phyloP scores from a whole-genome alignment of 83 land plant species.

The Thuja plicata region DNA sequence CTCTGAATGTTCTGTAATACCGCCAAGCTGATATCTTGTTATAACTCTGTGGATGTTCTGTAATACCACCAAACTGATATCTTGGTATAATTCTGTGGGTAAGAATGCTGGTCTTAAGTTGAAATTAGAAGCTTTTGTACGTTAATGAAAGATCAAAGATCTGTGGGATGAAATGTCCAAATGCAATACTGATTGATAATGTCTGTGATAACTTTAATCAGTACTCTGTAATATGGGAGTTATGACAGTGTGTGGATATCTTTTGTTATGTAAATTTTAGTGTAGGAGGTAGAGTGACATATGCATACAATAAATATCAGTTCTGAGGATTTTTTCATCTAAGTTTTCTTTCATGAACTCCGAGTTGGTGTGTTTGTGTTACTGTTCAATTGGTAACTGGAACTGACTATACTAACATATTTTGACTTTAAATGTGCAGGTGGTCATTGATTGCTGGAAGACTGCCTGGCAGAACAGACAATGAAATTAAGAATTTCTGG shows the following conservation, averaged over 20 bases:
- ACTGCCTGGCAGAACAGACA: constrained; percentile 1
- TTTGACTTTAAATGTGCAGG: neutral
- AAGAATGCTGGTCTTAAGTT: too few relatives aligned
- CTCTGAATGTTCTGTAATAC: neutral
- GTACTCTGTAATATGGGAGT: neutral
- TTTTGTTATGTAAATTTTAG: too few relatives aligned
- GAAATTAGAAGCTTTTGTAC: too few relatives aligned
- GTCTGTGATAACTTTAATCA: neutral
- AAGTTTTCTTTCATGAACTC: too few relatives aligned
- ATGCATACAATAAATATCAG: too few relatives aligned
- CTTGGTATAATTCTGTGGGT: neutral
- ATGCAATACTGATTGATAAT: too few relatives aligned
- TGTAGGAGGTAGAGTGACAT: too few relatives aligned
- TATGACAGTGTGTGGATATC: neutral
- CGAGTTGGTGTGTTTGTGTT: too few relatives aligned
- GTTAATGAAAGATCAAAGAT: too few relatives aligned
- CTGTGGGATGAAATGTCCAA: too few relatives aligned
- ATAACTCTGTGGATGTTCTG: neutral
- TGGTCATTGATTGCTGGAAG: constrained; percentile 12
- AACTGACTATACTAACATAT: neutral
- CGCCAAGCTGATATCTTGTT: neutral
- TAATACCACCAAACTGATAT: neutral
- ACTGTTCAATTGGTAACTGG: too few relatives aligned
- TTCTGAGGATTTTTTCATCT: too few relatives aligned
- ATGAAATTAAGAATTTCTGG: constrained; percentile 4